A percentile compares a stretch with the other conserved stretches of the same genome.
These are phyloP conservation scores for Fusarium liriodendri DNA, from an alignment of 2,329 filamentous ascomycete species.

Conservation along the genomic window DNA sequence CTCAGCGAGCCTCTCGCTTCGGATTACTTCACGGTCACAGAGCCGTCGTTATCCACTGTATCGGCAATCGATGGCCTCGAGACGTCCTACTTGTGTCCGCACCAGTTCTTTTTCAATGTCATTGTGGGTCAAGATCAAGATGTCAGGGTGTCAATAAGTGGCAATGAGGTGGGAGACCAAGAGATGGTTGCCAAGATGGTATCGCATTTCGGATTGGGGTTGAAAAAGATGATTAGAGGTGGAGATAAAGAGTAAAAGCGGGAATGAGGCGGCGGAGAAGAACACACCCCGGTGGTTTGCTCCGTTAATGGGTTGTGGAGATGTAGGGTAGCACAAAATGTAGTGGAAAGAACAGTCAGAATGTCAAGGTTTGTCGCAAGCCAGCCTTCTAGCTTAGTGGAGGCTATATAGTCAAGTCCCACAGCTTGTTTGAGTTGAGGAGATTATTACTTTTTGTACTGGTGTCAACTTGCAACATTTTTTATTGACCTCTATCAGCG, in stretches of 20 bases:
- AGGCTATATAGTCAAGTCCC: no score
- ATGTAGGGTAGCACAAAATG: neutral
- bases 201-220: neutral
- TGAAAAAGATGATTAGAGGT: neutral
- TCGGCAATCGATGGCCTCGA: constrained; percentile 6
- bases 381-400: no score
- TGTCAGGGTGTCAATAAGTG: neutral
- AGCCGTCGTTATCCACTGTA: neutral
- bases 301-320: neutral
- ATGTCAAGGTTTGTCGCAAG: neutral
- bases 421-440: no score
- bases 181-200: neutral
- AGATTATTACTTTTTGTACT: no score
- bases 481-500: no score
- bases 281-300: no score
- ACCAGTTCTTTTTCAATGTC: neutral
- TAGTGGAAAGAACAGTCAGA: neutral
- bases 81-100: neutral
- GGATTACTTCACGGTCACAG: neutral
- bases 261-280: no score
- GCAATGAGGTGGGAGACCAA: neutral
- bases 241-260: neutral
- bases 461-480: no score
- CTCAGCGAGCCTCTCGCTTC: constrained; percentile 17
- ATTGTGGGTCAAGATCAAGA: neutral